phyloP scores from a whole-genome alignment of 495 filamentous ascomycete genomes.

The Haplographium delicatum region DNA sequence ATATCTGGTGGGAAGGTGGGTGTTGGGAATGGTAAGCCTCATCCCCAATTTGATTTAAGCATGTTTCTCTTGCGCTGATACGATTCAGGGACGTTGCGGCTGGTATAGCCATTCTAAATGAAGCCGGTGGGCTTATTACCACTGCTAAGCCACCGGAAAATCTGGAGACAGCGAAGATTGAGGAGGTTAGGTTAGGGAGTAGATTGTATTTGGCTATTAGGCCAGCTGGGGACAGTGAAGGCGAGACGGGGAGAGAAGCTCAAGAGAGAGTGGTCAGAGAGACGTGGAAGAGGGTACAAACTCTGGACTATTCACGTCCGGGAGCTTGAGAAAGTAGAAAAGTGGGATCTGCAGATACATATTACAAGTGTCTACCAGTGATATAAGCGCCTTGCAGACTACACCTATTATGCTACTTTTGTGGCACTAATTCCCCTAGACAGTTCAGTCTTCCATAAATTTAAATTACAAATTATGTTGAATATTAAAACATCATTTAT shows the following conservation, averaged over 20 bases:
- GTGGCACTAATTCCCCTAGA: no score
- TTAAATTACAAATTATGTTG: no score
- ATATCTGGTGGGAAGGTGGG: slow-evolving; percentile 81
- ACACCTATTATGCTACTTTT: no score
- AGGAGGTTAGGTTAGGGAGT: slow-evolving; percentile 53
- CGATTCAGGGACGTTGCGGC: slow-evolving; percentile 66
- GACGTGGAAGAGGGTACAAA: slow-evolving; percentile 58
- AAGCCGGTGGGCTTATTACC: slow-evolving; percentile 65
- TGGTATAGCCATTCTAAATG: slow-evolving; percentile 68
- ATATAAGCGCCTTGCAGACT: no score
- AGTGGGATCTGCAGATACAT: no score
- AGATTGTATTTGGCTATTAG: slow-evolving; percentile 63
- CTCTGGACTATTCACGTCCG: slow-evolving; percentile 55
- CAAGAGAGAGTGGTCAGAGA: slow-evolving; percentile 65
- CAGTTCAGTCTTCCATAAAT: no score
- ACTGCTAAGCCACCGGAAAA: slow-evolving; percentile 60
- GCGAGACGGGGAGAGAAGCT: slow-evolving; percentile 53
- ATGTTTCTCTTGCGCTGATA: background rate
- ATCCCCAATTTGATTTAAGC: background rate
- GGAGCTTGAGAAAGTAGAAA: slow-evolving; percentile 36
- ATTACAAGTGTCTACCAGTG: background rate
- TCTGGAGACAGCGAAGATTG: slow-evolving; percentile 46
- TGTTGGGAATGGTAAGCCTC: slow-evolving; percentile 64
- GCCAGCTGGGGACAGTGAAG: slow-evolving; percentile 54
- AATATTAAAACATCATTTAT: background rate